A percentile compares a stretch with the other conserved stretches of the same genome.
These are phyloP conservation scores for Didymella lethalis DNA, from an alignment of 2,329 filamentous ascomycete genomes.

Conservation along the genomic window DNA sequence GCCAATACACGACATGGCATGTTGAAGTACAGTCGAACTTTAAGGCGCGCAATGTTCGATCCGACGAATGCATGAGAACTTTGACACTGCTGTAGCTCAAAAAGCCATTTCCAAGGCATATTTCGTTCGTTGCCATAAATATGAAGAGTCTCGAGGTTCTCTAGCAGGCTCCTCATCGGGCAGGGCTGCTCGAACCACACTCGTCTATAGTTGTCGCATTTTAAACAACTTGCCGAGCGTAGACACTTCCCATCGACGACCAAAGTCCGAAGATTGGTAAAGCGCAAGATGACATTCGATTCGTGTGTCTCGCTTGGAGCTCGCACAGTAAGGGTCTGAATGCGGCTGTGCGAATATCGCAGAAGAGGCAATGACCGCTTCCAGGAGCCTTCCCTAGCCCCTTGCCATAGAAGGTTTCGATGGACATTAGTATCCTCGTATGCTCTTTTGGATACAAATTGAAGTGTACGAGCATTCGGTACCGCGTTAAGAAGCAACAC, in stretches of 20 bases:
- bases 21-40: background rate
- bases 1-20: background rate
- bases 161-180: background rate
- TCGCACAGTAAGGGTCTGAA: background rate
- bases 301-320: too few relatives aligned
- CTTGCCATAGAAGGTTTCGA: background rate
- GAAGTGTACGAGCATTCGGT: background rate
- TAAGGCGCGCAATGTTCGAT: background rate
- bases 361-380: background rate
- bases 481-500: too few relatives aligned
- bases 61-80: background rate
- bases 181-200: background rate
- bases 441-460: background rate
- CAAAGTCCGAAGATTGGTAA: background rate
- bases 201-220: background rate
- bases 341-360: background rate
- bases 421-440: background rate
- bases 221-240: background rate
- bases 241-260: background rate
- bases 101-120: background rate
- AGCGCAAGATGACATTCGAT: background rate
- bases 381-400: background rate
- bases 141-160: background rate
- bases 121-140: background rate
- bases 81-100: background rate